phyloP scores from a whole-genome alignment of 495 filamentous ascomycete genomes.

The Choiromyces venosus region DNA sequence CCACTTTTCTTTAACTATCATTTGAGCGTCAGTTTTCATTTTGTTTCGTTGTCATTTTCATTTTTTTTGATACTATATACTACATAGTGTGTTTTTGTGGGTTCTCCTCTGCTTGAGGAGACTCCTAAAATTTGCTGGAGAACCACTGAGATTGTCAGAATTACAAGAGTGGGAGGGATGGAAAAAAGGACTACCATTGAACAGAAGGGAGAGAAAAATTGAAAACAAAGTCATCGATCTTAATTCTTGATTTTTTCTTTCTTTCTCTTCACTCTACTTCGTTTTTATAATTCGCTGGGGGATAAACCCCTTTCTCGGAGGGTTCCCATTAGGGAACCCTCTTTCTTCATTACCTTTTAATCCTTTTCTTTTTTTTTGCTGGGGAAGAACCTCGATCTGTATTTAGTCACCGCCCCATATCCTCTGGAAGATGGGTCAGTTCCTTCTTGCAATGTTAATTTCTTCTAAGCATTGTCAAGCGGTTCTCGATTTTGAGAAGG shows the following conservation, averaged over 20 bases:
- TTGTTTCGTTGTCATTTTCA: conserved; percentile 24
- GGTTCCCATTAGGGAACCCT: not conserved
- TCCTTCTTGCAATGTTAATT: conserved; percentile 21
- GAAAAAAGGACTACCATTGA: conserved; percentile 22
- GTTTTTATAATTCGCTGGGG: conserved; percentile 29
- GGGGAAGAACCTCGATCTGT: conserved; percentile 23
- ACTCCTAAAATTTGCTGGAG: not conserved
- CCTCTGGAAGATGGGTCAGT: conserved; percentile 4
- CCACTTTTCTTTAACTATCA: conserved; percentile 32
- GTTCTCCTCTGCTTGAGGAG: not conserved
- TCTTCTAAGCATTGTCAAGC: conserved; percentile 16
- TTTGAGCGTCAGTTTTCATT: conserved; percentile 31
- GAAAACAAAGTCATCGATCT: conserved; percentile 32
- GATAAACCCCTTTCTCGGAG: conserved; percentile 6
- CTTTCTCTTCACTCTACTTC: conserved; percentile 19
- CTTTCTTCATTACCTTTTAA: conserved; percentile 27
- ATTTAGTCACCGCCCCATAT: conserved; percentile 15
- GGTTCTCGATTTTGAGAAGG: conserved; percentile 10
- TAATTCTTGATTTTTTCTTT: conserved; percentile 25
- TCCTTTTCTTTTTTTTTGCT: conserved; percentile 25
- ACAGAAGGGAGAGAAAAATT: conserved; percentile 31
- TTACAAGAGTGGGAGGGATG: conserved; percentile 10
- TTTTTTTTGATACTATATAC: conserved; percentile 37
- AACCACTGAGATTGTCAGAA: conserved; percentile 3
- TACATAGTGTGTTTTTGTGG: conserved; percentile 34